phyloP scores from a whole-genome alignment of 176 grass and related monocot genomes.

The Saccharum officinarum region DNA sequence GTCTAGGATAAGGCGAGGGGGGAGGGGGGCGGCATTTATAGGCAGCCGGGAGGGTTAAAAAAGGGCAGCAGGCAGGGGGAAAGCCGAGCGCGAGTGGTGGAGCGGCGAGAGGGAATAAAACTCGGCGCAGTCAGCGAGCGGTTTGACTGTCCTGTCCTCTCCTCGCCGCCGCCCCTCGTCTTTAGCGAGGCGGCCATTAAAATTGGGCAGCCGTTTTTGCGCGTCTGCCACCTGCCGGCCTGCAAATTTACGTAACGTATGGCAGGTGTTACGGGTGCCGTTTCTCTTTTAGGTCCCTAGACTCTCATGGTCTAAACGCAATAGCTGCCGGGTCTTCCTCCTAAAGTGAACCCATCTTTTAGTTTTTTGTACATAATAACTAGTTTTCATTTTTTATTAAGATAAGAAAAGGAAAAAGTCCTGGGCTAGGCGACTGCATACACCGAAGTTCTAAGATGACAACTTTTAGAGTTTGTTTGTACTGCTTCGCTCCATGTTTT shows the following conservation, averaged over 20 bases:
- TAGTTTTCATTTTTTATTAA: too few relatives aligned
- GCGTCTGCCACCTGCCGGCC: background rate
- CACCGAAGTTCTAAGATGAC: too few relatives aligned
- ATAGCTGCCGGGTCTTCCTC: too few relatives aligned
- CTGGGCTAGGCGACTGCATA: too few relatives aligned
- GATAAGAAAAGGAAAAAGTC: too few relatives aligned
- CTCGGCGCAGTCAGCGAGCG: conserved; percentile 70
- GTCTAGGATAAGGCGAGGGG: conserved; percentile 36
- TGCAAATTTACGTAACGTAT: conserved; percentile 7
- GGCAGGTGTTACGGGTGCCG: background rate
- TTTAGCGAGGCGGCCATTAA: conserved; percentile 43
- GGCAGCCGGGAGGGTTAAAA: conserved; percentile 33
- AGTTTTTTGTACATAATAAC: too few relatives aligned
- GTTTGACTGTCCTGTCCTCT: conserved; percentile 68
- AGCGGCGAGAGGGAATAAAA: conserved; percentile 62
- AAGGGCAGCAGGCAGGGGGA: conserved; percentile 20
- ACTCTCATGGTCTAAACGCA: rapidly evolving
- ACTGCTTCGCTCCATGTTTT: too few relatives aligned
- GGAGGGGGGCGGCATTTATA: conserved; percentile 36
- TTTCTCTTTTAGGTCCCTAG: background rate
- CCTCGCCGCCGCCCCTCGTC: conserved; percentile 50
- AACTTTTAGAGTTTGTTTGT: too few relatives aligned
- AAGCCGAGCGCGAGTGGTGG: conserved; percentile 49
- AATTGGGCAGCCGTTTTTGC: conserved; percentile 31
- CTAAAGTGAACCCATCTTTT: too few relatives aligned